Evolutionary conservation across 306 rosid species (phyloP).

Genomic region (Malus sylvestris): DNA sequence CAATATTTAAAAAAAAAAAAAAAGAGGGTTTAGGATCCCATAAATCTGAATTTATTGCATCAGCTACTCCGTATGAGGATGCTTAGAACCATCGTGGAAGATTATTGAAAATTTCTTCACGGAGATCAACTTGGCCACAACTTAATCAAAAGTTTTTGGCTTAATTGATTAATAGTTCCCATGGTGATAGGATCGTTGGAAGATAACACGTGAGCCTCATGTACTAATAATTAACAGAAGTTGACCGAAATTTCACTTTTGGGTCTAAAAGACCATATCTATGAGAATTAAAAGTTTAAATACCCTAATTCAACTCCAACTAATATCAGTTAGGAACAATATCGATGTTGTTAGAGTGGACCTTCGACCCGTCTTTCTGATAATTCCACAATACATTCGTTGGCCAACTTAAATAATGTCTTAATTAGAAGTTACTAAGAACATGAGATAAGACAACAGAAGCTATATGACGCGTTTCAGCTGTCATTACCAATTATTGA

Average conservation of each 20-base stretch:
- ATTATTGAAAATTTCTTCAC: conserved; percentile 25
- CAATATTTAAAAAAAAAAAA: too few relatives aligned
- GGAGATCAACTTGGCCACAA: conserved; percentile 37
- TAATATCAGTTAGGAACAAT: too few relatives aligned
- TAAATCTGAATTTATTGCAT: conserved; percentile 35
- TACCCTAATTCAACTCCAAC: too few relatives aligned
- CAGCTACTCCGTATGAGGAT: conserved; percentile 38
- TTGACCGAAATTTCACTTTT: too few relatives aligned
- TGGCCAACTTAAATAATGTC: background rate
- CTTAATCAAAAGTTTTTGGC: conserved; percentile 46
- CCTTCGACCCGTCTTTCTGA: too few relatives aligned
- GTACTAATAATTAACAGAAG: too few relatives aligned
- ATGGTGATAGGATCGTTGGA: too few relatives aligned
- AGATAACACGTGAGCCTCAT: too few relatives aligned
- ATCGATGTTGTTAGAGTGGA: too few relatives aligned
- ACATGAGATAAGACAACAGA: background rate
- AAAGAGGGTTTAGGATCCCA: conserved; percentile 29
- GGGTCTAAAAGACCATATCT: too few relatives aligned
- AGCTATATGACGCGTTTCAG: background rate
- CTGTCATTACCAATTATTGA: background rate
- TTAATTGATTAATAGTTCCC: too few relatives aligned
- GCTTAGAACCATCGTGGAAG: conserved; percentile 32
- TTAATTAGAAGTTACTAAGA: background rate
- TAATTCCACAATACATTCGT: background rate
- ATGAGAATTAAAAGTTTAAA: too few relatives aligned